Base-by-base conservation (phyloP, 768 basidiomycete species). In the Tulasnella sp. region DNA sequence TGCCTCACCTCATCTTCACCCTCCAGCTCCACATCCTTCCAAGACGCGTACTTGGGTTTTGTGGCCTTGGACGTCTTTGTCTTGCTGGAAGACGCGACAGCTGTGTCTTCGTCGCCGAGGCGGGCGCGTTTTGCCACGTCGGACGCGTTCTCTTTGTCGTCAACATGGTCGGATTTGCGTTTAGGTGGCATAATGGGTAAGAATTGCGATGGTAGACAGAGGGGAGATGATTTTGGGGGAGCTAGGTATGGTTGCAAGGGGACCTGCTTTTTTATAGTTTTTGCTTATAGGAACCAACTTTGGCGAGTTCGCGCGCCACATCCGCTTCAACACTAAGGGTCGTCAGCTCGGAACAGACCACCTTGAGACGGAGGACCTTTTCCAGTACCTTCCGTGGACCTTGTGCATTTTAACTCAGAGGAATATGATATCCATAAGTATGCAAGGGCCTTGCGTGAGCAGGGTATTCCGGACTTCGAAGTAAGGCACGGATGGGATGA, bases 1-100 rank as follows among this genome's bases (percentile, higher is more conserved):
- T 31, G 20, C 60, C 84, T 64, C 83, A 88, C 88, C 83, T 88
- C 87, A 41, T 86, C 87, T 83, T 89, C 88, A 16, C 86, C 87
- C 28, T 87, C 86, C 7, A 89, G 84, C 46, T 83, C 83, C 12
- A 89, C 83, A 54, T 89, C 88, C 1, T 82, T 44, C 18, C 69
- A 42, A 44, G 46, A 75, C 9, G 34, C 80, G 74, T 82, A 78
- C 8, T 81, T 80, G 16, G 78, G 78, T n/a, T 78, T 75, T 11
- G 78, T 77, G 12, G 81, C 78, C 64, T 81, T 81, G 58, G 82
- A 83, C 8, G 69, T 81, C 75, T 86, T 86, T 48, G 84, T 82
- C 77, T 84, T 85, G 5, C 82, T 83, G 48, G 83, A 82, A 78
- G 83, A 80, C 42, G 83, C 81, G 18, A n/a, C 81, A 16, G 81